Conservation (phyloP, 129 eudicot species). For the Apium graveolens region DNA sequence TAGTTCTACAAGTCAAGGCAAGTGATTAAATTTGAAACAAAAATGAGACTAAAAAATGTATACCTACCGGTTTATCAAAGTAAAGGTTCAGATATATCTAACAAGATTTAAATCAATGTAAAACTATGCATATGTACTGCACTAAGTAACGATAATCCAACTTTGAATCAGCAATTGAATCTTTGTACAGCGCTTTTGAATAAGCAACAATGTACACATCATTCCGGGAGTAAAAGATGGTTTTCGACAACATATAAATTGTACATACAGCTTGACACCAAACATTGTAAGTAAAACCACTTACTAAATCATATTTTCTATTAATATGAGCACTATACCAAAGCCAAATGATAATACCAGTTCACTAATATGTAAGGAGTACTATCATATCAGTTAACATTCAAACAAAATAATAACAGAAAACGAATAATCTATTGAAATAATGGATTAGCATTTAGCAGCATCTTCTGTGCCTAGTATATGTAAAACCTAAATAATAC, state of each 20-base stretch:
- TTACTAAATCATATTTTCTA: too few relatives aligned
- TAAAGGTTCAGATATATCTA: not conserved
- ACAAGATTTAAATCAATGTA: too few relatives aligned
- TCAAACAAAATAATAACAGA: not conserved
- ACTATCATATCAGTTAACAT: too few relatives aligned
- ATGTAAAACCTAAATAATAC: not conserved
- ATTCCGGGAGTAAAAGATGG: not conserved
- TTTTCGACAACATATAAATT: too few relatives aligned
- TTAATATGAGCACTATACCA: not conserved
- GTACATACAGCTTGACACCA: not conserved
- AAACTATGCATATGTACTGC: not conserved
- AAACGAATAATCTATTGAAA: not conserved
- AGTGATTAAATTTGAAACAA: too few relatives aligned
- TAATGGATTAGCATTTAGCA: not conserved
- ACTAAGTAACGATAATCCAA: too few relatives aligned
- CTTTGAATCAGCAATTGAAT: not conserved
- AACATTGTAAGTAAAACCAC: not conserved
- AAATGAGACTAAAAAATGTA: too few relatives aligned
- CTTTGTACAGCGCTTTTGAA: too few relatives aligned
- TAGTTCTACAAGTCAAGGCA: too few relatives aligned
- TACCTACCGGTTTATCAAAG: not conserved
- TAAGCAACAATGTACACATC: not conserved
- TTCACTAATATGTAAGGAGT: not conserved
- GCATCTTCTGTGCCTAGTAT: not conserved
- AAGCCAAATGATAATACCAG: not conserved